Base-by-base conservation (phyloP, 768 basidiomycete species). In the Trametes sanguinea region DNA sequence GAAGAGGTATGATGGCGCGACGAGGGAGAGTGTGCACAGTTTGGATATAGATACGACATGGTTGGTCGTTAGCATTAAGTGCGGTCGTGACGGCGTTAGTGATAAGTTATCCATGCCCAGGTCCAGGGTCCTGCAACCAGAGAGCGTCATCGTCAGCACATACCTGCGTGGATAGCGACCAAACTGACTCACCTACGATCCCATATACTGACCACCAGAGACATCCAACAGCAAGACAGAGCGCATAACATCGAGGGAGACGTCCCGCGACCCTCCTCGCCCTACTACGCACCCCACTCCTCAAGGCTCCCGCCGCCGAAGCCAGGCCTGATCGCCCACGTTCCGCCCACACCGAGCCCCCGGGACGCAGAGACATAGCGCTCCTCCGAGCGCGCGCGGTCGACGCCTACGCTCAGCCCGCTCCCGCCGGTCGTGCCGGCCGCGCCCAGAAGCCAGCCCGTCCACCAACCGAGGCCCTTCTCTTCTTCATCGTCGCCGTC, bases 401-500 rank as follows among this genome's bases (percentile, higher is more conserved):
- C 59, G 43, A 22, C 22, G 22, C 22, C 22, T 22, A 22, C 22
- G 17, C 65, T 57, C 37, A 63, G 27, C 27, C 54, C 67, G 30
- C 57, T 42, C 40, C 43, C 63, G 22, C 65, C 35, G 44, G 30
- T 60, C 29, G 57, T 33, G 7, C 56, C 65, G 22, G 65, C 67
- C 1, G 63, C 63, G 2, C 71, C 75, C 4, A 75, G 57, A 55
- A 76, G 51, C 69, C 74, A 73, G 17, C 66, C 62, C 44, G 67
- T 68, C 72, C 69, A 73, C 73, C 76, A 73, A 9, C 66, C 65
- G 11, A 42, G 54, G 45, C 55, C 65, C 29, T 68, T 67, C 45
- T 59, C 61, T 42, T 69, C 72, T 29, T 73, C 70, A 8, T 47
- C 46, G 13, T 5, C 57, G 27, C 67, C 59, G 16, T 55, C 63